A percentile compares a stretch with the other conserved stretches of the same genome.
phyloP scores from a whole-genome alignment of 306 rosid species.

The Gleditsia sinensis region DNA sequence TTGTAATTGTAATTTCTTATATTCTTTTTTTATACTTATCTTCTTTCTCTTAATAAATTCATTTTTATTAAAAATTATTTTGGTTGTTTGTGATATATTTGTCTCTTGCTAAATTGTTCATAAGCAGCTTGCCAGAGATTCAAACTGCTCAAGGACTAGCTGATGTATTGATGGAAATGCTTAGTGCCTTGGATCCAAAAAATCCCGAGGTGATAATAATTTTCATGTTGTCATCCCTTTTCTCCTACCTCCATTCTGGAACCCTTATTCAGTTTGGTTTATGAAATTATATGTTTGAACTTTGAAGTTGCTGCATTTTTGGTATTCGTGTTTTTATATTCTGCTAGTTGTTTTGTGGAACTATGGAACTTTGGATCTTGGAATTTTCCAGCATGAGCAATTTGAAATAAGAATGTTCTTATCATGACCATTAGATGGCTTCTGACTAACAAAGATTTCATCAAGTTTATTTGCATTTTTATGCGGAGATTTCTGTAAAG shows the following conservation, averaged over 20 bases:
- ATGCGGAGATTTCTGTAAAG: not conserved
- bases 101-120: constrained; percentile 16
- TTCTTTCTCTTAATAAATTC: not conserved
- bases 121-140: constrained; percentile 75
- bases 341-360: not conserved
- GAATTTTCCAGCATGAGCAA: constrained; percentile 10
- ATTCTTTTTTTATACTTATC: not conserved
- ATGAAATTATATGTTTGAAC: not conserved
- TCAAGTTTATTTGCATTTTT: not conserved
- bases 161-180: constrained; percentile 93
- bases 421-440: constrained; percentile 10
- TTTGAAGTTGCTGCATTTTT: not conserved
- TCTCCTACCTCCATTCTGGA: not conserved
- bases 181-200: constrained; percentile 73
- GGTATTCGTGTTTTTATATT: not conserved
- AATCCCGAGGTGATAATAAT: constrained; percentile 61
- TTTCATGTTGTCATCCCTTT: not conserved
- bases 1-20: not conserved
- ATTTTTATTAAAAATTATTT: constrained; percentile 17
- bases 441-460: constrained; percentile 11
- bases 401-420: constrained; percentile 6
- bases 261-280: not conserved
- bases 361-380: constrained; percentile 22
- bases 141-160: constrained; percentile 85
- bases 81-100: constrained; percentile 19